Evolutionary conservation across 2,329 filamentous ascomycete species (phyloP).

Genomic region (Trichoderma endophyticum): DNA sequence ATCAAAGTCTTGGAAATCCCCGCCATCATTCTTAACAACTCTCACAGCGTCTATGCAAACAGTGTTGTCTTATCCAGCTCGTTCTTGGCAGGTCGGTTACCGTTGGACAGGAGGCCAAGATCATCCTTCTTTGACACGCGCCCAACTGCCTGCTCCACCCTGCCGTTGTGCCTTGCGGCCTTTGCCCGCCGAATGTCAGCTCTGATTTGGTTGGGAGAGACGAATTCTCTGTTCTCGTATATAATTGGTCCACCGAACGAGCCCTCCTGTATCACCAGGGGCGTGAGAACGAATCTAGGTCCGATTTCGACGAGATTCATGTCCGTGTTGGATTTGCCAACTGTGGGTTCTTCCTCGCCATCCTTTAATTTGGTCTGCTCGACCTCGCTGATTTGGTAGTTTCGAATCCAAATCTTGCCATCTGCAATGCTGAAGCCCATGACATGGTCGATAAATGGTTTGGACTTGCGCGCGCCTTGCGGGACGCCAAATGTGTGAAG

Average conservation of each 20-base stretch:
- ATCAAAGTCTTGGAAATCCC: neutral
- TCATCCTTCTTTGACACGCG: constrained; percentile 70
- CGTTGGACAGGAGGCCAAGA: constrained; percentile 68
- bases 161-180: constrained; percentile 72
- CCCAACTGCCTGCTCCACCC: constrained; percentile 72
- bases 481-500: constrained; percentile 90
- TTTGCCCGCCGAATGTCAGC: constrained; percentile 74
- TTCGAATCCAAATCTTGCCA: constrained; percentile 92
- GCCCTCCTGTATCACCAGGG: constrained; percentile 91
- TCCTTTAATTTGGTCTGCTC: constrained; percentile 54
- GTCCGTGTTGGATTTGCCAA: constrained; percentile 56
- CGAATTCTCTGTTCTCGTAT: constrained; percentile 97
- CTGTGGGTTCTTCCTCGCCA: constrained; percentile 37
- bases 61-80: constrained; percentile 73
- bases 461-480: constrained; percentile 80
- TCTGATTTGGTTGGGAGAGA: constrained; percentile 91
- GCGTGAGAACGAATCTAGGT: constrained; percentile 86
- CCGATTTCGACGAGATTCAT: constrained; percentile 89
- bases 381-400: constrained; percentile 88
- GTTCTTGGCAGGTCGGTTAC: constrained; percentile 61
- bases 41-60: constrained; percentile 60
- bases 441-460: constrained; percentile 94
- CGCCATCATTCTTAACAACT: neutral
- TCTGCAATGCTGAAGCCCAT: constrained; percentile 89
- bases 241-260: constrained; percentile 95